phyloP scores from a whole-genome alignment of 2,329 filamentous ascomycete species.

The Cadophora sp. region DNA sequence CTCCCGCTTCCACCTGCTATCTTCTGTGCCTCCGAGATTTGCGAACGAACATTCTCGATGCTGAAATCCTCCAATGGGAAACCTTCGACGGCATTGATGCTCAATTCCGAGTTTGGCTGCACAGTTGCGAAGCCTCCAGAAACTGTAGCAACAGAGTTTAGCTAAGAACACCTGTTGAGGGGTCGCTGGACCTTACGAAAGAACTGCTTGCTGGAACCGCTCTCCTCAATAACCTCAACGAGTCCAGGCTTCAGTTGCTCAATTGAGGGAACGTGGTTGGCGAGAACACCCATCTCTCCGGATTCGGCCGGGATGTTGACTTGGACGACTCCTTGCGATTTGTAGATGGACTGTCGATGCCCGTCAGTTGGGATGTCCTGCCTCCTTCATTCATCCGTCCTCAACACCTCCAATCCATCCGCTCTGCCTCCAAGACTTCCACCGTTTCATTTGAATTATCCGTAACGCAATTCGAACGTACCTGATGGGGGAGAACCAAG shows the following conservation, averaged over 20 bases:
- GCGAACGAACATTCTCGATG: conserved; percentile 83
- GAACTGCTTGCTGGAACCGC: conserved; percentile 77
- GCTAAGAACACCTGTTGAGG: neutral
- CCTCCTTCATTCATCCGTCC: conserved; percentile 32
- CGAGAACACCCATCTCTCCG: conserved; percentile 99
- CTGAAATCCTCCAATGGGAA: conserved; percentile 97
- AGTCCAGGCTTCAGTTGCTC: conserved; percentile 98
- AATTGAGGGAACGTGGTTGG: conserved; percentile 98
- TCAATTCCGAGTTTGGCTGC: conserved; percentile 91
- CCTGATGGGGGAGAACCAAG: conserved; percentile 97
- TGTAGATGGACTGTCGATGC: conserved; percentile 69
- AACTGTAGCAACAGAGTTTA: conserved; percentile 60
- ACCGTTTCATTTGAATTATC: neutral
- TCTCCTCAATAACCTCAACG: conserved; percentile 34
- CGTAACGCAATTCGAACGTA: conserved; percentile 57
- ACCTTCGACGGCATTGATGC: conserved; percentile 98
- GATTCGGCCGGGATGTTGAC: conserved; percentile 99
- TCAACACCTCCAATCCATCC: conserved; percentile 11
- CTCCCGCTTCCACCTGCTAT: conserved; percentile 88
- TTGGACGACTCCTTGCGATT: conserved; percentile 78
- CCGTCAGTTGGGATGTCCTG: conserved; percentile 50
- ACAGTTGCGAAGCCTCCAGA: conserved; percentile 97
- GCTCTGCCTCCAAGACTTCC: neutral
- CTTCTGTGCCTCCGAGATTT: conserved; percentile 96
- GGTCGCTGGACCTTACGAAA: conserved; percentile 77